phyloP scores from a whole-genome alignment of 164 flowering plant species.

The Paratinospora sagittata region DNA sequence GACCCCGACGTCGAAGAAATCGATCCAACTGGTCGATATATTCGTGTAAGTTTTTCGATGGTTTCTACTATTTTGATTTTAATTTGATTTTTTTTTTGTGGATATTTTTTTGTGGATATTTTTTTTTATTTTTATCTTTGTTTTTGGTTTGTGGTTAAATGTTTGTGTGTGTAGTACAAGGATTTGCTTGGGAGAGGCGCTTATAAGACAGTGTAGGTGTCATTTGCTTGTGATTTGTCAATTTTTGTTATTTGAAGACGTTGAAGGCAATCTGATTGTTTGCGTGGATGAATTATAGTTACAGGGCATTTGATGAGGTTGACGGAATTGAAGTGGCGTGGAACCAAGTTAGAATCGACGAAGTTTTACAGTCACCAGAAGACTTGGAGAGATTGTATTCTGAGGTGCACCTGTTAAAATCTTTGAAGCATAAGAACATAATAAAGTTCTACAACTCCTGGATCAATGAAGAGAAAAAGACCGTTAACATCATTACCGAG shows the following conservation, averaged over 20 bases:
- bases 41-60: conserved; percentile 35
- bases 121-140: background rate
- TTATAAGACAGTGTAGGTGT: conserved; percentile 58
- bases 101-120: background rate
- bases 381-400: conserved; percentile 52
- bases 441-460: conserved; percentile 60
- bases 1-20: conserved; percentile 40
- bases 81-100: background rate
- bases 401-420: conserved; percentile 55
- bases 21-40: conserved; percentile 47
- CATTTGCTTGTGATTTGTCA: too few species aligned
- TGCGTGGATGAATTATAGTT: conserved; percentile 23
- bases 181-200: conserved; percentile 63
- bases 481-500: conserved; percentile 64
- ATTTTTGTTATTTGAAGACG: too few species aligned
- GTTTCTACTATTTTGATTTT: background rate
- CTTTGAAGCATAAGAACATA: conserved; percentile 52
- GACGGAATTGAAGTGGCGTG: conserved; percentile 75
- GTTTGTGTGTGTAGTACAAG: conserved; percentile 35
- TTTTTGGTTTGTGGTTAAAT: background rate
- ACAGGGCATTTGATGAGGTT: conserved; percentile 58
- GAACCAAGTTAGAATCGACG: conserved; percentile 55
- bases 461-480: conserved; percentile 55
- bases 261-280: background rate
- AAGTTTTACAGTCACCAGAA: conserved; percentile 46